Percentiles rank a stretch among this genome's conserved stretches.
These are phyloP conservation scores for Pseudotulostoma volvatum DNA, from an alignment of 495 filamentous ascomycete genomes.

Conservation along the genomic window DNA sequence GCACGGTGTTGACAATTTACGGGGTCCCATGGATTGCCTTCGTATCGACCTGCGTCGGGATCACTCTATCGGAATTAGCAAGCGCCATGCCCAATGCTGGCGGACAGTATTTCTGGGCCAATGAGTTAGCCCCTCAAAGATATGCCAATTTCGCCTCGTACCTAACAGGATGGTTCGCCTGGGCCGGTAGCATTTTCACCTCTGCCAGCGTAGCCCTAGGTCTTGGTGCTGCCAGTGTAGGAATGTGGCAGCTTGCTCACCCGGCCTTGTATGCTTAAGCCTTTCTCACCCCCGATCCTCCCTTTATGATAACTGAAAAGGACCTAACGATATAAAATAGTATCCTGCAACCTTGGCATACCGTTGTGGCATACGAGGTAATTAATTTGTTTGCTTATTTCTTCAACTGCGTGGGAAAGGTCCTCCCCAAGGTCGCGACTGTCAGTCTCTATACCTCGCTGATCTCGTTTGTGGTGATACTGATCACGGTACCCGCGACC, in stretches of 20 bases:
- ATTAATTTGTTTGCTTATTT: constrained; percentile 40
- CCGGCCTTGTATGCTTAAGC: constrained; percentile 37
- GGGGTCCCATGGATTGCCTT: constrained; percentile 39
- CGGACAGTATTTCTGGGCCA: constrained; percentile 49
- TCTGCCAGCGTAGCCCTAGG: constrained; percentile 40
- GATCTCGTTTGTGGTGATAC: constrained; percentile 42
- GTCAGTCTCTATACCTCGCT: constrained; percentile 36
- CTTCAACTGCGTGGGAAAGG: constrained; percentile 43
- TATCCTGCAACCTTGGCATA: constrained; percentile 38
- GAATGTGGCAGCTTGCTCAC: constrained; percentile 42
- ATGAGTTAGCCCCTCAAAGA: constrained; percentile 37
- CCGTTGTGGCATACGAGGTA: constrained; percentile 33
- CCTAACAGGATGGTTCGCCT: constrained; percentile 41
- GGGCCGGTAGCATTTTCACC: constrained; percentile 41
- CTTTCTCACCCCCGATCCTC: no score
- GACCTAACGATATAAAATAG: no score
- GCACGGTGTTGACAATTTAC: constrained; percentile 50
- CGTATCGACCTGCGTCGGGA: constrained; percentile 37
- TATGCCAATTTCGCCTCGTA: constrained; percentile 42
- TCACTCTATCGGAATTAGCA: constrained; percentile 40
- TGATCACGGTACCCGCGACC: constrained; percentile 48
- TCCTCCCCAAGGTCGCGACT: constrained; percentile 32
- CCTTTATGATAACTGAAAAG: no score
- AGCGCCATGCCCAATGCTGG: constrained; percentile 44
- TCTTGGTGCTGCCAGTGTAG: constrained; percentile 34